Conservation (phyloP, 257 asterid genomes). For the Solanum lignicaule region DNA sequence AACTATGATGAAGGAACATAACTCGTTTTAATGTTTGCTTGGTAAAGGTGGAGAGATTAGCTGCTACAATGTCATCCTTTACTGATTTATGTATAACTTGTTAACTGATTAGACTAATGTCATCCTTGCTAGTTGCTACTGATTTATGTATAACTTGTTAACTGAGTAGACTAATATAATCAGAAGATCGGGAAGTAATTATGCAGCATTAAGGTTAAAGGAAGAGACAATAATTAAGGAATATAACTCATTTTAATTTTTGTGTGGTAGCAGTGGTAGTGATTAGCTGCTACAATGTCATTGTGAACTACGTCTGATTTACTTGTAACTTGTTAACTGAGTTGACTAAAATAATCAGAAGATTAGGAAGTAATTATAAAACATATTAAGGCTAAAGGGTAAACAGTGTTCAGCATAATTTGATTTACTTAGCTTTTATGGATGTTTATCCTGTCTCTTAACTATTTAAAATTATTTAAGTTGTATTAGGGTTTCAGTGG, state of each 20-base stretch:
- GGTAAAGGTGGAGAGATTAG: neutral
- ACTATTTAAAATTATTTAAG: neutral
- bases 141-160: neutral
- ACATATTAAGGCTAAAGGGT: neutral
- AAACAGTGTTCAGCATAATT: neutral
- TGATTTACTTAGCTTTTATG: neutral
- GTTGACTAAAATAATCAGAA: neutral
- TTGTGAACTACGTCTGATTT: neutral
- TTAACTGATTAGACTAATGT: neutral
- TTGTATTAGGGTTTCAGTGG: neutral
- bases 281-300: neutral
- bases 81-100: neutral
- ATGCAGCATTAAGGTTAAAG: neutral
- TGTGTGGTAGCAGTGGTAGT: neutral
- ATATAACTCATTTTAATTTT: neutral
- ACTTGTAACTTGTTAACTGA: neutral
- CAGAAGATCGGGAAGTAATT: neutral
- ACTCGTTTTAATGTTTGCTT: neutral
- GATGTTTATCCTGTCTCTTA: neutral
- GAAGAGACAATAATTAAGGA: neutral
- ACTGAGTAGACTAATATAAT: neutral
- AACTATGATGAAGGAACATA: neutral
- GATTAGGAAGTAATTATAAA: neutral
- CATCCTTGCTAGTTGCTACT: no score
- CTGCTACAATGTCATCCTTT: neutral